Evolutionary conservation across 768 basidiomycete genomes (phyloP).

Genomic region (Scleroderma bovista): DNA sequence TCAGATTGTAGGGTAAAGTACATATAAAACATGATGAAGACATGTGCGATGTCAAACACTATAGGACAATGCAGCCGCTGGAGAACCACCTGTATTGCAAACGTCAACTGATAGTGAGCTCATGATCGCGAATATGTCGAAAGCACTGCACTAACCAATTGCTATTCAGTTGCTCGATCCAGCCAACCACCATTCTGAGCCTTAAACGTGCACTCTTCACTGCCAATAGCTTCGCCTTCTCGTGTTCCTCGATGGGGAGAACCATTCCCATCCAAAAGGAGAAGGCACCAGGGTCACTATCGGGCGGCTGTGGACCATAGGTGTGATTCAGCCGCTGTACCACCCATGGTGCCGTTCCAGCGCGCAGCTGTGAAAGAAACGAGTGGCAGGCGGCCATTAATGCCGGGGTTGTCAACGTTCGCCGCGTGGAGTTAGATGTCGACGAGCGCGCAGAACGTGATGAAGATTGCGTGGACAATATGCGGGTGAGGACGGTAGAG

Average conservation of each 20-base stretch:
- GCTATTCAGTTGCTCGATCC: slow-evolving; percentile 78
- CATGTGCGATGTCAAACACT: slow-evolving; percentile 1
- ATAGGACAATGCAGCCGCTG: slow-evolving; percentile 58
- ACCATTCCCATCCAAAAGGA: slow-evolving; percentile 89
- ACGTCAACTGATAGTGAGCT: slow-evolving; percentile 13
- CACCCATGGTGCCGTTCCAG: slow-evolving; percentile 88
- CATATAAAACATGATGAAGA: slow-evolving; percentile 8
- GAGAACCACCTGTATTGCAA: slow-evolving; percentile 60
- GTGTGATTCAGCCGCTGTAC: slow-evolving; percentile 78
- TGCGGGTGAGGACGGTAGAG: slow-evolving; percentile 10
- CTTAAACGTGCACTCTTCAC: slow-evolving; percentile 74
- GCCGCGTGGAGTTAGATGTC: slow-evolving; percentile 2
- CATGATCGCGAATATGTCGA: slow-evolving; percentile 8
- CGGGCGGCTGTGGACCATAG: slow-evolving; percentile 68
- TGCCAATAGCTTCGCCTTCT: slow-evolving; percentile 82
- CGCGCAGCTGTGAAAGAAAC: slow-evolving; percentile 56
- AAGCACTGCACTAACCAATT: slow-evolving; percentile 39
- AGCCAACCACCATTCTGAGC: slow-evolving; percentile 81
- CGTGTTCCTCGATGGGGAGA: slow-evolving; percentile 86
- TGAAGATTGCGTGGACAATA: slow-evolving; percentile 2
- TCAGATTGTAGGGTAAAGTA: too few species aligned
- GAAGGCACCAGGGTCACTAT: slow-evolving; percentile 59
- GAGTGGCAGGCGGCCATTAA: slow-evolving; percentile 51
- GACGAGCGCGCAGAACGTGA: slow-evolving; percentile 1
- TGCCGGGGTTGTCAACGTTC: slow-evolving; percentile 15